Percentiles rank a stretch among this genome's conserved stretches.
These are phyloP conservation scores for Yamadazyma philogaea DNA, from an alignment of 805 yeast genomes.

Conservation along the genomic window DNA sequence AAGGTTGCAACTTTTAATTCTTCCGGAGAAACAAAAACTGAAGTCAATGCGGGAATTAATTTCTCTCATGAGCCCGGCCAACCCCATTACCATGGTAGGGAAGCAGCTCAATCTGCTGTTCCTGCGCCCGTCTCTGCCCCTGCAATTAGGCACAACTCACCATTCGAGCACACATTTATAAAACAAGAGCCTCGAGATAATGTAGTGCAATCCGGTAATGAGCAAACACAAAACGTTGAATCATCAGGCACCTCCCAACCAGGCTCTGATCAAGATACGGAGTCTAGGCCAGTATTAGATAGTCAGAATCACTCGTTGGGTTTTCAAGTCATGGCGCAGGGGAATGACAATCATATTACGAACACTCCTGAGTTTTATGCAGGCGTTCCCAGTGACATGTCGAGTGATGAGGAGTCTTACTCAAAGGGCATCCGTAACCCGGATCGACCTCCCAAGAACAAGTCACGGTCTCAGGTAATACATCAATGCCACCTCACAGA, in stretches of 20 bases:
- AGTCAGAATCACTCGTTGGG: not conserved
- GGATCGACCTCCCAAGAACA: slow-evolving; percentile 7
- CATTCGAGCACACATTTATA: not conserved
- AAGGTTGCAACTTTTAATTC: too few species aligned
- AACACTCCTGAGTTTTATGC: not conserved
- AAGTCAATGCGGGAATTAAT: too few species aligned
- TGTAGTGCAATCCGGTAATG: not conserved
- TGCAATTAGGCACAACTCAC: not conserved
- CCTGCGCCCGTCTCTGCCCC: not conserved
- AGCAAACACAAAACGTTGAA: not conserved
- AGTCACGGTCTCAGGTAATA: slow-evolving; percentile 18
- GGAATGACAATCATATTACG: not conserved
- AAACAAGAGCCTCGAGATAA: not conserved
- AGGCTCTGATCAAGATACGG: not conserved
- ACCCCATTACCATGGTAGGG: too few species aligned
- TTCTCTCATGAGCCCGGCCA: too few species aligned
- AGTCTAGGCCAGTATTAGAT: not conserved
- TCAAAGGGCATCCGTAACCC: slow-evolving; percentile 4
- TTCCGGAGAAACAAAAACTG: too few species aligned
- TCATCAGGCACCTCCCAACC: not conserved
- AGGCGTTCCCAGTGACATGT: slow-evolving; percentile 7
- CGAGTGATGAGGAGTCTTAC: slow-evolving; percentile 7
- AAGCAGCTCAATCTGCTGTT: too few species aligned
- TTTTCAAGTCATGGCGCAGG: not conserved
- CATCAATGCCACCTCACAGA: slow-evolving; percentile 42